Conservation (phyloP, 306 rosid genomes). For the Inga leiocalycina region DNA sequence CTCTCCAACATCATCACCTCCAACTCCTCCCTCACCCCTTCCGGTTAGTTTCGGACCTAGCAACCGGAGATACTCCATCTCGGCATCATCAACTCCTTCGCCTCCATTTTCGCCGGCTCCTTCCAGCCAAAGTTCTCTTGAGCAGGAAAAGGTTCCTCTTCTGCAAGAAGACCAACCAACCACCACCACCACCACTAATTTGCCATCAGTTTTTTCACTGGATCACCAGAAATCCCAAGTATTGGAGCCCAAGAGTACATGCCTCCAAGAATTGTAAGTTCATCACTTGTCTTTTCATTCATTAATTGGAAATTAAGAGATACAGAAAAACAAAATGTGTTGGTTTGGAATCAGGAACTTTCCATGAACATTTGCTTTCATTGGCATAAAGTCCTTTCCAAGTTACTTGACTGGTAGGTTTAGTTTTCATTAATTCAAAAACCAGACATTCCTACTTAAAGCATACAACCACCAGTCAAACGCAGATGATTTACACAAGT, state of each 20-base stretch:
- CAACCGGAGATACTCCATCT: slow-evolving; percentile 57
- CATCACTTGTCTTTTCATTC: slow-evolving; percentile 8
- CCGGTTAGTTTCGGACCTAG: slow-evolving; percentile 77
- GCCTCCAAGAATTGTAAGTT: slow-evolving; percentile 70
- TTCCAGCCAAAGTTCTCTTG: slow-evolving; percentile 49
- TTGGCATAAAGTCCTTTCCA: neutral
- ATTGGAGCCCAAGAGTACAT: slow-evolving; percentile 49
- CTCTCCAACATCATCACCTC: slow-evolving; percentile 78
- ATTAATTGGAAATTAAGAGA: neutral
- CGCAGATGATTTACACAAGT: neutral
- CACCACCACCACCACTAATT: neutral
- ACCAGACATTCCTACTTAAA: neutral
- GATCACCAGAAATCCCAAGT: slow-evolving; percentile 42
- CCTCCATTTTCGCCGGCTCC: slow-evolving; percentile 64
- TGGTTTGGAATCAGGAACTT: neutral
- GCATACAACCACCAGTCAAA: slow-evolving; percentile 46
- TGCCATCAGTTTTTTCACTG: slow-evolving; percentile 54
- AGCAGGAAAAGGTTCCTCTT: slow-evolving; percentile 56
- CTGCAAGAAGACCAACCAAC: slow-evolving; percentile 24
- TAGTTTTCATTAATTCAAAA: slow-evolving; percentile 9
- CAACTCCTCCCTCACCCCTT: slow-evolving; percentile 85
- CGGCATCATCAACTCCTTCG: slow-evolving; percentile 63
- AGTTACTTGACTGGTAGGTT: slow-evolving; percentile 56
- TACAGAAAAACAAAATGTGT: neutral
- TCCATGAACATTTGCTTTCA: neutral